Conservation (phyloP, 352 stramenopile genomes). For the Globisporangium canariense region DNA sequence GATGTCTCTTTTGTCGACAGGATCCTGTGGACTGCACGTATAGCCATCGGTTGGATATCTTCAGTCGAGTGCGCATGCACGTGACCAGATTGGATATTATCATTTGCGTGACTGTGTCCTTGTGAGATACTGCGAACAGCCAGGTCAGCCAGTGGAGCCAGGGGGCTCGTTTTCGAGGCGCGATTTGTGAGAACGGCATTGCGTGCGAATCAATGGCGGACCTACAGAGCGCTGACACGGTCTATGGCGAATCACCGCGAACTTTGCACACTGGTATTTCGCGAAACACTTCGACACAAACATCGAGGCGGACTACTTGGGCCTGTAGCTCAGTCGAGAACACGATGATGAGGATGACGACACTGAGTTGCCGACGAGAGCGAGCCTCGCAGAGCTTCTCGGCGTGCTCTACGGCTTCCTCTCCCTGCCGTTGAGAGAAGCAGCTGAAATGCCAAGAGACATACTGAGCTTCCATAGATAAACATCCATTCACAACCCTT, state of each 20-base stretch:
- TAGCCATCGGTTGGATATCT: too few relatives aligned
- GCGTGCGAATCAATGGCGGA: neutral
- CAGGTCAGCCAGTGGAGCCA: too few relatives aligned
- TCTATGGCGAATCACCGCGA: neutral
- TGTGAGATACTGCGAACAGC: too few relatives aligned
- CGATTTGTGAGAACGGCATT: neutral
- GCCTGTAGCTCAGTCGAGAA: neutral
- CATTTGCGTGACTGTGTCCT: too few relatives aligned
- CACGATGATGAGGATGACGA: neutral
- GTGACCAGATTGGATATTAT: too few relatives aligned
- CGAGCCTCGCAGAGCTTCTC: neutral
- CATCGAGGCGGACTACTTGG: neutral
- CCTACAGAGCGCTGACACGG: neutral
- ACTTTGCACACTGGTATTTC: neutral
- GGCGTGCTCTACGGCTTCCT: neutral
- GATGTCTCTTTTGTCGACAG: too few relatives aligned
- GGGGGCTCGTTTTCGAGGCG: too few relatives aligned
- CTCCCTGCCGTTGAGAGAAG: neutral
- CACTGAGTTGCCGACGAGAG: neutral
- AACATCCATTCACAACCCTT: neutral
- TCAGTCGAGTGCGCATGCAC: too few relatives aligned
- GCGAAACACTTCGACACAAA: neutral
- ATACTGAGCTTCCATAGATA: neutral
- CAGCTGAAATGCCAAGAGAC: too few relatives aligned
- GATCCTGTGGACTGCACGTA: too few relatives aligned